Evolutionary conservation across 257 asterid species (phyloP).

Genomic region (Solanum sejunctum): DNA sequence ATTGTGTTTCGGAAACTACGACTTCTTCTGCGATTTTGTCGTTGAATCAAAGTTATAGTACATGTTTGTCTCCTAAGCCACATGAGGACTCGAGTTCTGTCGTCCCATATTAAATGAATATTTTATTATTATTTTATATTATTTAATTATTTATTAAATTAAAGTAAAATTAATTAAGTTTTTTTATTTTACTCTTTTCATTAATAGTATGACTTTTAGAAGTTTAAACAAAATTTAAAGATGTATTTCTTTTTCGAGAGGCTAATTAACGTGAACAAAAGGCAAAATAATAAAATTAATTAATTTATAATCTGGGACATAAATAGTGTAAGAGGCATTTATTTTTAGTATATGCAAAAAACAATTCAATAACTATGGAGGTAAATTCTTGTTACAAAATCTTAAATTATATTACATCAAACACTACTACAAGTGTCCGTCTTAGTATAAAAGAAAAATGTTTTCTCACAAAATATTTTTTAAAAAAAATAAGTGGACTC

Average conservation of each 20-base stretch:
- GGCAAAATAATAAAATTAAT: no score
- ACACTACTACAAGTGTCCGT: not conserved
- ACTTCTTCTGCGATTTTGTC: not conserved
- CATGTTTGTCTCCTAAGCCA: not conserved
- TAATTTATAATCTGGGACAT: no score
- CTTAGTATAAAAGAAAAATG: no score
- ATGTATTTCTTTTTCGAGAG: no score
- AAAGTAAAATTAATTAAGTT: no score
- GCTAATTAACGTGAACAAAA: no score
- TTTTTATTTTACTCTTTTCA: no score
- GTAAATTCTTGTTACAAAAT: not conserved
- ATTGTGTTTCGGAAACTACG: not conserved
- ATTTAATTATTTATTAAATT: no score
- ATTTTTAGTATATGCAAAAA: not conserved
- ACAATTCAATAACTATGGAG: not conserved
- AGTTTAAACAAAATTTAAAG: no score
- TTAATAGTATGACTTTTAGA: no score
- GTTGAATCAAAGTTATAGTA: not conserved
- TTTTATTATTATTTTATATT: no score
- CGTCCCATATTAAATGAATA: no score
- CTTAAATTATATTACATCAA: not conserved
- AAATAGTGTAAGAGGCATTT: not conserved
- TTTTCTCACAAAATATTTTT: not conserved
- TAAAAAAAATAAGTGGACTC: not conserved
- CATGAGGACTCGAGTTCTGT: not conserved